Evolutionary conservation across 2,329 filamentous ascomycete genomes (phyloP), one percentile per base, ranked within the genome.

Genomic region (Aspergillus udagawae): DNA sequence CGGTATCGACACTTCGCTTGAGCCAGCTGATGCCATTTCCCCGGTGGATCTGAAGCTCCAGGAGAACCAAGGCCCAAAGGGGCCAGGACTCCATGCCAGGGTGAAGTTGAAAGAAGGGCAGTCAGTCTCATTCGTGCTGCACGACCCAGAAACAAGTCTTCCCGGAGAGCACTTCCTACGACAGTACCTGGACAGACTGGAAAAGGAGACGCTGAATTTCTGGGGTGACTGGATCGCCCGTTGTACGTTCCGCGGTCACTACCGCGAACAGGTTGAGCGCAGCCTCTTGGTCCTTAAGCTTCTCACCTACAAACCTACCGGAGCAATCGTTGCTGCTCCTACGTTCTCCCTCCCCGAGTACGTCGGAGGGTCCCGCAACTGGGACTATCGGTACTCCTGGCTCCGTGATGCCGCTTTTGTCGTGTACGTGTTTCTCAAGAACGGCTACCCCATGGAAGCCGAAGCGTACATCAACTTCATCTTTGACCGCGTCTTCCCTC

Each of bases 381-480:
- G 80, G 75, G 72, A 75, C 57, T 75, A 75, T 57, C 67, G 73
- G 4, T 92, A 84, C 72, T 89, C 82, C 9, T 92, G 89, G 89
- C 84, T 92, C 35, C 82, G 89, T 25, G 89, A 92, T 74, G 85
- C 86, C 0, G 90, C 86, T 62, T 91, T 91, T 72, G 90, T 87
- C 1, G 85, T 91, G 62, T 92, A 92, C 60, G 79, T 92, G 60
- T 80, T 92, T 28, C 81, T 92, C 1, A 85, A 89, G 14, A 83
- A 92, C 69, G 89, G 89, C 5, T 92, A 91, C 73, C 86, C 80
- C 28, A 82, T 86, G 21, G 89, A 92, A 71, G 89, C 89, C 3
- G 87, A 92, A 69, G 85, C 87, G 1, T 92, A 91, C 71, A 91
- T 91, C 81, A 81, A 82, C 54, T 92, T 91, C 69, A 91, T 92